Conservation (phyloP, 345 rosid genomes). For the Capsella bursapastoris region DNA sequence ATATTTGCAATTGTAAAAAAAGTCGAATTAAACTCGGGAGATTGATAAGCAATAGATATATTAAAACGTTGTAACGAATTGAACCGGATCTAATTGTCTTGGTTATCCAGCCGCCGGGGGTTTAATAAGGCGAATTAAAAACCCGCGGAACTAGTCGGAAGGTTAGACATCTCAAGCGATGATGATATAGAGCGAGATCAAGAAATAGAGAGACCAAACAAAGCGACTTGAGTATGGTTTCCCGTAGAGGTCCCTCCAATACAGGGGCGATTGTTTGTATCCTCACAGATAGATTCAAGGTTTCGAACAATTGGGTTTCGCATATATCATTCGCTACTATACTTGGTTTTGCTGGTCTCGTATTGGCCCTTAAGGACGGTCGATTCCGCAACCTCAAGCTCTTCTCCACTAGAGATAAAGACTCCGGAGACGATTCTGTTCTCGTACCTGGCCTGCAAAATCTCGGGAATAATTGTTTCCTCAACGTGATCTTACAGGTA, state of each 20-base stretch:
- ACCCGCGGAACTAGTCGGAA: neutral
- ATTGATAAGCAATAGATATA: neutral
- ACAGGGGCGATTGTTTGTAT: slow-evolving; percentile 31
- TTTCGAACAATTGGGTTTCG: slow-evolving; percentile 47
- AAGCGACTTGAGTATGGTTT: slow-evolving; percentile 15
- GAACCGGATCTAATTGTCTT: neutral
- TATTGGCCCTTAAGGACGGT: slow-evolving; percentile 53
- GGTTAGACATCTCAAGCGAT: neutral
- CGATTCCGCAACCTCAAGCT: slow-evolving; percentile 45
- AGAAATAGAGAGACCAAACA: neutral
- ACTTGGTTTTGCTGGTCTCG: slow-evolving; percentile 61
- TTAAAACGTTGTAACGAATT: neutral
- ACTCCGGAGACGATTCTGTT: slow-evolving; percentile 37
- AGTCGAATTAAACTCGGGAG: too few species aligned
- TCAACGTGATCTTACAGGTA: slow-evolving; percentile 89
- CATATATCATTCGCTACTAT: slow-evolving; percentile 56
- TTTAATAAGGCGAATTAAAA: neutral
- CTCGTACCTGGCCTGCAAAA: slow-evolving; percentile 81
- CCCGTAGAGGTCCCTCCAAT: slow-evolving; percentile 17
- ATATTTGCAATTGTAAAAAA: too few species aligned
- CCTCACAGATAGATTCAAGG: slow-evolving; percentile 17
- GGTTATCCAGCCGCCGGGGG: neutral
- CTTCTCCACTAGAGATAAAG: slow-evolving; percentile 39
- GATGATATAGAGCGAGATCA: neutral
- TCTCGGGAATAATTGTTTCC: slow-evolving; percentile 83